Evolutionary conservation across 441 rosid genomes (phyloP), one percentile per base, ranked within the genome.

Genomic region (Populus hybrid): DNA sequence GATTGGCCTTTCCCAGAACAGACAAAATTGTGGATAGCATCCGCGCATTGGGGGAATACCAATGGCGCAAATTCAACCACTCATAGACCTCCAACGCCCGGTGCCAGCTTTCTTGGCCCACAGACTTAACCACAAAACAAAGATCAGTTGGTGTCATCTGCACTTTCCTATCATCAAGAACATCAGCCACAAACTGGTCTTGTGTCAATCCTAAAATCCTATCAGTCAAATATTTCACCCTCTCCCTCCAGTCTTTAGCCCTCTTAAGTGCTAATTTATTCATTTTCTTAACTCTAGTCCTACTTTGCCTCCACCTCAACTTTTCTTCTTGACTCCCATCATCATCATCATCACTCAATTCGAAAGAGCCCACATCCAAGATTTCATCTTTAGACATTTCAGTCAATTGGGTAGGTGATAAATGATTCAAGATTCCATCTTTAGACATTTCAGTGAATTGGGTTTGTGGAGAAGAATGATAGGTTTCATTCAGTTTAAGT

Each of bases 121-220:
- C 97, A 78, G 88, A 88, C 81, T 95, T 95, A 61, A 94, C 98
- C 36, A 92, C 93, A 80, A 89, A 90, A 85, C 93, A 91, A 72
- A 89, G 91, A 87, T 95, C 99, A 0, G 93, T 89, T 0, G 99
- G 97, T 24, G 98, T 91, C 99, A 95, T 90, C 88, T 93, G 98
- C 69, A 92, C 95, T 46, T 76, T 80, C 14, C 92, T 74, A 11
- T 86, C 90, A 81, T 93, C 97, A 86, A 95, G 85, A 69, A 92
- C 92, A 81, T 91, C 96, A 14, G 90, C 97, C 38, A 93, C 98
- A 84, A 89, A 92, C 80, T 90, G 93, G 73, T 88, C 88, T 18
- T 88, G 87, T 75, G 81, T 70, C 82, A 93, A 73, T 6, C 72
- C 87, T 46, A 95, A 81, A 68, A 92, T 88, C 86, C 87, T 87